phyloP scores from a whole-genome alignment of 2,329 filamentous ascomycete genomes.

The Arthrobotrys iridis region DNA sequence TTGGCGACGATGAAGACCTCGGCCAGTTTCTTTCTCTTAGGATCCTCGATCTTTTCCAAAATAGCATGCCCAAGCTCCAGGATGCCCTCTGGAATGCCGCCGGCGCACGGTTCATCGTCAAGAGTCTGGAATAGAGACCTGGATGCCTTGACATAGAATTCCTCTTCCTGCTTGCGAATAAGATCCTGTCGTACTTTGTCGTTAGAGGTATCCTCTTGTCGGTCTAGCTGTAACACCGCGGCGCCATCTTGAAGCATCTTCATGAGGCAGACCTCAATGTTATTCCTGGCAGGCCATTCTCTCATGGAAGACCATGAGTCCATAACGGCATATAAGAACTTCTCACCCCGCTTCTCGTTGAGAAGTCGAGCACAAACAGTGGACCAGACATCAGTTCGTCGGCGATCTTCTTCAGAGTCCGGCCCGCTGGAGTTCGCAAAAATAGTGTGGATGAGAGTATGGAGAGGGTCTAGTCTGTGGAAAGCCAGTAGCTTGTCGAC shows the following conservation, averaged over 20 bases:
- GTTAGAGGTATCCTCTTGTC: slow-evolving; percentile 80
- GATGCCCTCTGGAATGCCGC: slow-evolving; percentile 85
- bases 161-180: slow-evolving; percentile 72
- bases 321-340: slow-evolving; percentile 82
- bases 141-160: slow-evolving; percentile 87
- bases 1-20: slow-evolving; percentile 76
- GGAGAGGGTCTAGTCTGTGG: slow-evolving; percentile 85
- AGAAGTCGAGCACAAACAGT: slow-evolving; percentile 85
- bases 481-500: slow-evolving; percentile 88
- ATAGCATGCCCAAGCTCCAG: slow-evolving; percentile 87
- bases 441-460: slow-evolving; percentile 84
- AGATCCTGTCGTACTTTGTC: slow-evolving; percentile 66
- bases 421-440: slow-evolving; percentile 87
- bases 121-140: slow-evolving; percentile 84
- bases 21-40: slow-evolving; percentile 71
- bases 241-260: slow-evolving; percentile 91
- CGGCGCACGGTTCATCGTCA: slow-evolving; percentile 78
- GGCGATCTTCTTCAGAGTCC: slow-evolving; percentile 80
- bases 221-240: slow-evolving; percentile 77
- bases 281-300: slow-evolving; percentile 87
- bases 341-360: slow-evolving; percentile 78
- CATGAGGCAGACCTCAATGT: slow-evolving; percentile 94
- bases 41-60: slow-evolving; percentile 75
- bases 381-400: slow-evolving; percentile 87
- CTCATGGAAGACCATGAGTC: slow-evolving; percentile 87